These are phyloP conservation scores for Achaetomiella virescens DNA, from an alignment of 495 filamentous ascomycete genomes.

Conservation along the genomic window DNA sequence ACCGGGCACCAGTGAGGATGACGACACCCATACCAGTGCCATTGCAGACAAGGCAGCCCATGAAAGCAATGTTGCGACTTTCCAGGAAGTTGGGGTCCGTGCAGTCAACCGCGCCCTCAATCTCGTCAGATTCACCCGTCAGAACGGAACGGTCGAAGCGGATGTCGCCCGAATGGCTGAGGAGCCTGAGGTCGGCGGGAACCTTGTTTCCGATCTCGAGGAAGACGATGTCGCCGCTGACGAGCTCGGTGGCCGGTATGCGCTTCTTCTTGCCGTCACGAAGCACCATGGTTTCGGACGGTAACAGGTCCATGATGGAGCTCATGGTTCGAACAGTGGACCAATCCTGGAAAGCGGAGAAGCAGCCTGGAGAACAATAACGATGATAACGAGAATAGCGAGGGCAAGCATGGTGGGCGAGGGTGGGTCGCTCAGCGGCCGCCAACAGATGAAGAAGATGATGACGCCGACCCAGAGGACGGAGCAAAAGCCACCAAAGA, in stretches of 20 bases:
- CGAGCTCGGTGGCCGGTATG: background rate
- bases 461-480: constrained; percentile 33
- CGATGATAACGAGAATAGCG: constrained; percentile 32
- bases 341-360: constrained; percentile 37
- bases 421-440: constrained; percentile 31
- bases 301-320: constrained; percentile 30
- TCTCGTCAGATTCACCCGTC: background rate
- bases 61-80: background rate
- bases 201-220: constrained; percentile 4
- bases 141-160: constrained; percentile 4
- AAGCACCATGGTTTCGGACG: constrained; percentile 20
- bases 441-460: constrained; percentile 36
- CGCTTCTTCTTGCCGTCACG: background rate
- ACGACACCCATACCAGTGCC: background rate
- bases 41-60: background rate
- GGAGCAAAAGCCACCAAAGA: constrained; percentile 37
- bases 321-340: constrained; percentile 31
- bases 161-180: constrained; percentile 1
- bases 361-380: constrained; percentile 33
- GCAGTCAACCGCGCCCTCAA: background rate
- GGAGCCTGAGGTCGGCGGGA: background rate
- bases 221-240: constrained; percentile 2
- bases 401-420: constrained; percentile 29
- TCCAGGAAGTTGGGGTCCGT: constrained; percentile 5
- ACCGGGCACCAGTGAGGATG: background rate